Conservation (phyloP, 331 rosid species). For the Pyracantha coccinea region DNA sequence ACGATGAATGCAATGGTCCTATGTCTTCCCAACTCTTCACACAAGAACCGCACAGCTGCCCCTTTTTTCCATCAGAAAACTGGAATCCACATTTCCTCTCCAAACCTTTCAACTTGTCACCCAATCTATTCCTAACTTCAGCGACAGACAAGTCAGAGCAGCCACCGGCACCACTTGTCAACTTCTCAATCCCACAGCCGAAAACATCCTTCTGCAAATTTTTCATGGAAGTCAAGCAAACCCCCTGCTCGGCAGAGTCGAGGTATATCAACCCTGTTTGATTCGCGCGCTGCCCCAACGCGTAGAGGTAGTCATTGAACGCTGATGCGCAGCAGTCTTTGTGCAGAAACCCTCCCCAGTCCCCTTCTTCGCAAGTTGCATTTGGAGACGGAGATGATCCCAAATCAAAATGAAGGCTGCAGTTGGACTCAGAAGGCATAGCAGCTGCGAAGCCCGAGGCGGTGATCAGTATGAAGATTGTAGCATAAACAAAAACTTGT, state of each 20-base stretch:
- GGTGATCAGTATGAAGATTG: not conserved
- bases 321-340: conserved; percentile 16
- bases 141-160: conserved; percentile 35
- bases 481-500: too few species aligned
- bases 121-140: conserved; percentile 23
- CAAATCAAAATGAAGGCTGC: conserved; percentile 19
- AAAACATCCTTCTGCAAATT: not conserved
- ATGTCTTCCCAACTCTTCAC: conserved; percentile 18
- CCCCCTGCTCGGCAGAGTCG: conserved; percentile 26
- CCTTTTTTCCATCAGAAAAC: conserved; percentile 11
- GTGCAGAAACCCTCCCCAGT: conserved; percentile 27
- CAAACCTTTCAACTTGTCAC: conserved; percentile 17
- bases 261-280: conserved; percentile 25
- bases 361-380: conserved; percentile 23
- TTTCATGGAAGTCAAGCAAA: conserved; percentile 19
- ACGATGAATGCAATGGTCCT: conserved; percentile 1
- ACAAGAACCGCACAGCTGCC: conserved; percentile 20
- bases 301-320: conserved; percentile 30
- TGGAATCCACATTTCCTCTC: conserved; percentile 14
- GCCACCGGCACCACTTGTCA: conserved; percentile 32
- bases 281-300: conserved; percentile 25
- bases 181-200: conserved; percentile 40
- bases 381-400: not conserved
- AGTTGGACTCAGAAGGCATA: conserved; percentile 9
- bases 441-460: conserved; percentile 7